Base-by-base conservation (phyloP, 306 rosid genomes). In the Begonia masoniana region DNA sequence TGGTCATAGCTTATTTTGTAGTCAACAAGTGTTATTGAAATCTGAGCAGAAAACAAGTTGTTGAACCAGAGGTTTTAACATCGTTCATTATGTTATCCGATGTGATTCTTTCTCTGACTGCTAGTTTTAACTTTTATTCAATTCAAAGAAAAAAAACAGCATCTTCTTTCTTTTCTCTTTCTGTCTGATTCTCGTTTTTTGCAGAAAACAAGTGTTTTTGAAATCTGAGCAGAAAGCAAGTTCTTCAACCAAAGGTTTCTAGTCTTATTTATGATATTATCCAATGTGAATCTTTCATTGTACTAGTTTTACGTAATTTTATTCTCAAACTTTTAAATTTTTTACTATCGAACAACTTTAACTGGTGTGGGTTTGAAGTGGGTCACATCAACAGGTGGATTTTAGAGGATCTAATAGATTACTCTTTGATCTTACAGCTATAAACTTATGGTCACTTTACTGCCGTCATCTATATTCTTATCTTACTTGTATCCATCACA, bases 311-410 rank as follows among this genome's bases (percentile, higher is more conserved):
- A 24, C 21, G 59, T 26, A 26, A 26, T 45, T 45, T 45, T 4
- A 45, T 7, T 45, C 11, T 57, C 41, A 61, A 49, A 56, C 68
- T 60, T 69, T 61, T 66, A n/a, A 74, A 75, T 48, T 24, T 61
- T 80, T 64, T 66, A 11, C 57, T 68, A 71, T 52, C 17, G 52
- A 77, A 26, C 36, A 26, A 26, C 36, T 26, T 26, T 26, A 6
- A 26, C 36, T 26, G 36, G 36, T 26, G 36, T 26, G 36, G 36
- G 36, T 26, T 2, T 26, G 36, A 26, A 26, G 79, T 73, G 77
- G 69, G 80, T 78, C 83, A 78, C 83, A 74, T 78, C 83, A 74
- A 64, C 83, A 74, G 80, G 77, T 70, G 75, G 23, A 26, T 49
- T 59, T 48, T 10, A 50, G 50, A 19, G 54, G 41, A 12, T 31